Evolutionary conservation across 352 stramenopile genomes (phyloP).

Genomic region (Globisporangium paroecandrum): DNA sequence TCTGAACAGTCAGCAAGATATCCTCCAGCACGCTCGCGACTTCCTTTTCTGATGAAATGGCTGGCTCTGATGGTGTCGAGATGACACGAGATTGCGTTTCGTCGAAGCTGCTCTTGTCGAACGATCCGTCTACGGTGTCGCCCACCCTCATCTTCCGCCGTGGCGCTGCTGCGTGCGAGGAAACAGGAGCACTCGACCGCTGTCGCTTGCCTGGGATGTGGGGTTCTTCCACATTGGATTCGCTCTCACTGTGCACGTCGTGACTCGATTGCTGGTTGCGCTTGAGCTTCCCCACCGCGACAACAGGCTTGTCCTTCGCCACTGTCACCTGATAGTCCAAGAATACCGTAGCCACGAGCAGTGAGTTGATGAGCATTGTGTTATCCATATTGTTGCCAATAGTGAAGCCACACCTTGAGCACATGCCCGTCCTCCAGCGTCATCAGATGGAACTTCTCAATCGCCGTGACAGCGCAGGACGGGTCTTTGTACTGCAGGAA

Average conservation of each 20-base stretch:
- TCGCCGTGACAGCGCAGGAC: constrained; percentile 39
- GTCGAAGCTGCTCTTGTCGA: not conserved
- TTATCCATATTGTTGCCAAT: too few species aligned
- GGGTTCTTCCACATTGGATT: constrained; percentile 21
- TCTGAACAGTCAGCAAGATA: constrained; percentile 32
- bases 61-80: not conserved
- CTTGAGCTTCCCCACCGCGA: constrained; percentile 59
- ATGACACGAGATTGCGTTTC: not conserved
- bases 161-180: not conserved
- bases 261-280: constrained; percentile 43
- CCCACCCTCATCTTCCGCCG: constrained; percentile 8
- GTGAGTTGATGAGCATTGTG: not conserved
- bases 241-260: constrained; percentile 19
- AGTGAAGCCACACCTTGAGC: constrained; percentile 43
- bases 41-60: constrained; percentile 10
- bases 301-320: constrained; percentile 46
- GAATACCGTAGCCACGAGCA: not conserved
- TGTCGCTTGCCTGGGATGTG: constrained; percentile 54
- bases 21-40: constrained; percentile 26
- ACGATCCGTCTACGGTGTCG: not conserved
- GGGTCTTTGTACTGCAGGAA: constrained; percentile 74
- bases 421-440: constrained; percentile 66
- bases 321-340: constrained; percentile 54
- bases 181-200: constrained; percentile 44
- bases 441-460: constrained; percentile 59